A percentile compares a stretch with the other conserved stretches of the same genome.
Evolutionary conservation across 2,329 filamentous ascomycete genomes (phyloP).

Genomic region (Curvularia spicifera): DNA sequence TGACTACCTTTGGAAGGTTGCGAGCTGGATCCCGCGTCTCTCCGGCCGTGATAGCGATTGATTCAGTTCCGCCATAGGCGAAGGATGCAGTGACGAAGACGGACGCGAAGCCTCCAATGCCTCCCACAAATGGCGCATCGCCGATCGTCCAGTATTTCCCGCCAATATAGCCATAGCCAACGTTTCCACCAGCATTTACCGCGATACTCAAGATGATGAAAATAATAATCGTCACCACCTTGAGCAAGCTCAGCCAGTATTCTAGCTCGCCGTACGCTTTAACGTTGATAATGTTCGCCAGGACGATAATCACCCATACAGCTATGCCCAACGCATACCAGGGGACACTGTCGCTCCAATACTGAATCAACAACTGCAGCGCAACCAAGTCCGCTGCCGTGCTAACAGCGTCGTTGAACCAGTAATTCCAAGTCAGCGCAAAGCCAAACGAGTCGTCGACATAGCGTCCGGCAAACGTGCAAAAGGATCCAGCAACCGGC

Average conservation of each 20-base stretch:
- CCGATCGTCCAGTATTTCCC: constrained; percentile 73
- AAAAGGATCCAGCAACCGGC: constrained; percentile 43
- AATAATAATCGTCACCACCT: constrained; percentile 44
- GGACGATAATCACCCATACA: constrained; percentile 42
- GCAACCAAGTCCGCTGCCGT: constrained; percentile 47
- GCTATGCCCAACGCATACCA: constrained; percentile 41
- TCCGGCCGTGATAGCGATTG: constrained; percentile 77
- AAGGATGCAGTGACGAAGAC: constrained; percentile 79
- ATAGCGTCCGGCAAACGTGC: constrained; percentile 47
- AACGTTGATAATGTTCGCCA: constrained; percentile 48
- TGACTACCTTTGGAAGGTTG: constrained; percentile 83
- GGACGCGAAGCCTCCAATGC: constrained; percentile 63
- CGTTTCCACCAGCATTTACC: constrained; percentile 37
- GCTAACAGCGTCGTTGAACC: constrained; percentile 42
- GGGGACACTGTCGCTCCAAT: constrained; percentile 47
- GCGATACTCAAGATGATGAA: constrained; percentile 45
- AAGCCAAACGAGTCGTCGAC: constrained; percentile 67
- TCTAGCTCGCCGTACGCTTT: constrained; percentile 47
- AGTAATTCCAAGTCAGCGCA: constrained; percentile 43
- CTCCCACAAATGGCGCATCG: constrained; percentile 55
- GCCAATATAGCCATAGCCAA: constrained; percentile 51
- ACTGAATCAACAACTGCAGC: constrained; percentile 43
- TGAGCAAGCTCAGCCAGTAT: constrained; percentile 46
- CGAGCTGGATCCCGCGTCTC: constrained; percentile 82
- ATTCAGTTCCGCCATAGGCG: constrained; percentile 74